A percentile compares a stretch with the other conserved stretches of the same genome.
phyloP scores from a whole-genome alignment of 2,329 filamentous ascomycete species.

The Metarhizium brunneum region DNA sequence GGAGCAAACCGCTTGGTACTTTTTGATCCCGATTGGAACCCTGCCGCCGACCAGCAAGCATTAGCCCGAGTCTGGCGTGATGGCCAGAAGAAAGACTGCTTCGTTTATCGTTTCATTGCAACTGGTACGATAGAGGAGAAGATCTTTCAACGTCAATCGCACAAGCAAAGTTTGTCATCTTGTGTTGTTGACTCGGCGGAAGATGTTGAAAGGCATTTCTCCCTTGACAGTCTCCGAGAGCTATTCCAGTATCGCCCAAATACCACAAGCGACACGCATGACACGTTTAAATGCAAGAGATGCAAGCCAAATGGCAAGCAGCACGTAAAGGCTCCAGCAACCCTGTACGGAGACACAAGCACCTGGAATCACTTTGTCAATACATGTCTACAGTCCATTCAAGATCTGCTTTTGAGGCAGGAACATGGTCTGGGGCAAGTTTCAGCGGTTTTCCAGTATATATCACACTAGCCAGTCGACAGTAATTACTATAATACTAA shows the following conservation, averaged over 20 bases:
- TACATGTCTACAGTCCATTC: constrained; percentile 67
- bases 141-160: constrained; percentile 96
- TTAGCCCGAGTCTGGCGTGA: constrained; percentile 97
- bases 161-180: constrained; percentile 93
- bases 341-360: constrained; percentile 96
- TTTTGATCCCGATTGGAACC: constrained; percentile 98
- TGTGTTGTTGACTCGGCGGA: constrained; percentile 95
- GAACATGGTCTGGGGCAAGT: constrained; percentile 72
- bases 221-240: constrained; percentile 79
- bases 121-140: constrained; percentile 98
- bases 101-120: constrained; percentile 98
- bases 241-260: constrained; percentile 84
- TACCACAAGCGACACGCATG: constrained; percentile 89
- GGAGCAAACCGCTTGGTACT: constrained; percentile 90
- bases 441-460: constrained; percentile 96
- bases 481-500: too few species aligned
- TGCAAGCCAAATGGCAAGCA: constrained; percentile 85
- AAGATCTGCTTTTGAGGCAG: constrained; percentile 83
- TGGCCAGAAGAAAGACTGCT: constrained; percentile 98
- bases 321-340: constrained; percentile 80
- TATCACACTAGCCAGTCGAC: constrained; percentile 53
- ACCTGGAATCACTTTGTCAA: constrained; percentile 99
- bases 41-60: constrained; percentile 93
- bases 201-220: constrained; percentile 95
- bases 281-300: constrained; percentile 97